A percentile compares a stretch with the other conserved stretches of the same genome.
These are phyloP conservation scores for Tagetes patula DNA, from an alignment of 129 eudicot species.

Conservation along the genomic window DNA sequence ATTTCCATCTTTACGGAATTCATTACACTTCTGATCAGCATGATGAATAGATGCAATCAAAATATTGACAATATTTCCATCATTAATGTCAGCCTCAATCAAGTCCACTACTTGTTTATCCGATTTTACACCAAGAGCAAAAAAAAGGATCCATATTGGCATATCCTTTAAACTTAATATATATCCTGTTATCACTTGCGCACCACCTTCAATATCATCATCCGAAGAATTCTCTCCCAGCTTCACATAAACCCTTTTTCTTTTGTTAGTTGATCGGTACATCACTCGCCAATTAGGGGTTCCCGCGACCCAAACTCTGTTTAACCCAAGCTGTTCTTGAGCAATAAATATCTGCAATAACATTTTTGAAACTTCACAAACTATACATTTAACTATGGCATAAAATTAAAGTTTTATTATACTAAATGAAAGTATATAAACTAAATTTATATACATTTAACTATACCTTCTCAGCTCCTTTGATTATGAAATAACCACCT, in stretches of 20 bases:
- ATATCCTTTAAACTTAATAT: slow-evolving; percentile 38
- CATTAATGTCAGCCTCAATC: slow-evolving; percentile 52
- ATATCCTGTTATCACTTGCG: slow-evolving; percentile 56
- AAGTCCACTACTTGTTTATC: slow-evolving; percentile 52
- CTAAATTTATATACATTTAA: neutral
- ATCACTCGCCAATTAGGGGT: slow-evolving; percentile 48
- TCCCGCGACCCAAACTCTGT: slow-evolving; percentile 48
- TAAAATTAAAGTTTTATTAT: neutral
- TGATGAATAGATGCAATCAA: slow-evolving; percentile 59
- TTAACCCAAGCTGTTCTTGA: slow-evolving; percentile 77
- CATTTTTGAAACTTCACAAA: neutral
- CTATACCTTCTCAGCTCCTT: slow-evolving; percentile 92
- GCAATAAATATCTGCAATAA: slow-evolving; percentile 77
- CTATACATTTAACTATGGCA: neutral
- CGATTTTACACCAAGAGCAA: slow-evolving; percentile 37
- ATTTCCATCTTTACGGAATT: slow-evolving; percentile 39
- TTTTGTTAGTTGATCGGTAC: slow-evolving; percentile 42
- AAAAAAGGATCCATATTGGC: slow-evolving; percentile 40
- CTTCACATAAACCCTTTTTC: slow-evolving; percentile 56
- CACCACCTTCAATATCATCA: slow-evolving; percentile 49
- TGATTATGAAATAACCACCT: slow-evolving; percentile 86
- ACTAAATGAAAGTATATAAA: neutral
- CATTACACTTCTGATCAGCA: slow-evolving; percentile 53
- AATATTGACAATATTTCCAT: slow-evolving; percentile 47
- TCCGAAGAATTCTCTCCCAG: slow-evolving; percentile 37